Conservation (phyloP, 2,329 filamentous ascomycete species). For the Aureobasidium sp. region DNA sequence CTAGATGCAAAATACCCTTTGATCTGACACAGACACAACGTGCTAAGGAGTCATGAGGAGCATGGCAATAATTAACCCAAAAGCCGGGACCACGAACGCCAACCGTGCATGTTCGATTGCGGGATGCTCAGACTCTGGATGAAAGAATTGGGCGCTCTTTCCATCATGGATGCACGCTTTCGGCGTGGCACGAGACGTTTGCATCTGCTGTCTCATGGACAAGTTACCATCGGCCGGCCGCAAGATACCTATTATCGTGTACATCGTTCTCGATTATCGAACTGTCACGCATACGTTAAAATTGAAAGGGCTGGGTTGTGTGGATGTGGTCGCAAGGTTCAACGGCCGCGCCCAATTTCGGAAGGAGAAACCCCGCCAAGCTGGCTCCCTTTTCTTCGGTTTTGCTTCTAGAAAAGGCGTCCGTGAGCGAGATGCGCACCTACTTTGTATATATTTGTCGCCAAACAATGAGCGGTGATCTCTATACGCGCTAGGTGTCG, state of each 20-base stretch:
- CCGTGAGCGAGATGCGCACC: not conserved
- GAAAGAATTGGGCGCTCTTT: not conserved
- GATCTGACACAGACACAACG: constrained; percentile 13
- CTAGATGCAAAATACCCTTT: constrained; percentile 12
- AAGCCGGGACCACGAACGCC: constrained; percentile 13
- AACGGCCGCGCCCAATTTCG: constrained; percentile 10
- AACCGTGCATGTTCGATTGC: constrained; percentile 12
- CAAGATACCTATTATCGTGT: not conserved
- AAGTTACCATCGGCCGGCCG: not conserved
- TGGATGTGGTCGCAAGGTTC: constrained; percentile 4
- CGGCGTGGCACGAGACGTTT: constrained; percentile 10
- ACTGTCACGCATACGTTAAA: constrained; percentile 8
- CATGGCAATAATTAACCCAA: constrained; percentile 13
- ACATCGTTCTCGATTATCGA: constrained; percentile 9
- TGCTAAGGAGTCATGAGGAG: constrained; percentile 11
- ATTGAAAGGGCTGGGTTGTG: constrained; percentile 10
- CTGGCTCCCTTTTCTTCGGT: constrained; percentile 8
- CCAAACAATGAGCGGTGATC: constrained; percentile 9
- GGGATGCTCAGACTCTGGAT: constrained; percentile 4
- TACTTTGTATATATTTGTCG: not conserved
- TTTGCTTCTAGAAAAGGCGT: constrained; percentile 9
- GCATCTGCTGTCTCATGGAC: constrained; percentile 12
- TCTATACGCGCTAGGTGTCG: not conserved
- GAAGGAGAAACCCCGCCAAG: constrained; percentile 3
- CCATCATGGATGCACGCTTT: constrained; percentile 7